Base-by-base conservation (phyloP, 805 yeast species). In the Saccharomycopsis sp. region DNA sequence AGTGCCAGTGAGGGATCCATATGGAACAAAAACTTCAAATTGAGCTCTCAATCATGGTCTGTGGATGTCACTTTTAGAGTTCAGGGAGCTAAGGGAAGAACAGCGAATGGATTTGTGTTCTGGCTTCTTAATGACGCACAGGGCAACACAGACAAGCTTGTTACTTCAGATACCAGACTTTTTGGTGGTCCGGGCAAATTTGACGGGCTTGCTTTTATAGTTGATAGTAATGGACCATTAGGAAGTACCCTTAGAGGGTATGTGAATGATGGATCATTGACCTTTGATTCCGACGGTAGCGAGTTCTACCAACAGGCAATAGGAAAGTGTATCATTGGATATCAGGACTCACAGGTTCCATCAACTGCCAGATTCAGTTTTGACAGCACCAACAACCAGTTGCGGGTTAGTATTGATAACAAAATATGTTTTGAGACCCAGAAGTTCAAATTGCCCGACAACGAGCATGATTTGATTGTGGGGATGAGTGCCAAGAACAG, bases 351-450 rank as follows among this genome's bases (percentile, higher is more conserved):
- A 0, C 81, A 81, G 62, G 88, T 86, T 3, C 96, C 96, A 9
- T 73, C 80, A 23, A 85, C 88, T 0, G 56, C 86, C n/a, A 80
- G 90, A 70, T 63, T 87, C 14, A 81, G 86, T 7, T 86, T 85
- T 65, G 69, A 70, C 8, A 64, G 65, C 5, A 67, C 72, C 47
- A 68, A 69, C 25, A 72, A 75, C 15, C 69, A 79, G 60, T 75
- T 85, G 62, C 84, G 85, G 63, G 77, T 87, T n/a, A 89, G 87
- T 62, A 73, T 86, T 54, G 89, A 87, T 69, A 87, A 87, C 68
- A 82, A 79, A 64, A 74, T 87, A 58, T 84, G 91, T 66, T 81
- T 87, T 70, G 83, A 83, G 69, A 84, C 91, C 0, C 78, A 81
- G 59, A 70, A 80, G 57, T 72, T 87, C 42, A 67, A 70, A 41